These are phyloP conservation scores for Closterium sp. DNA, from an alignment of 139 green algal species.

Conservation along the genomic window DNA sequence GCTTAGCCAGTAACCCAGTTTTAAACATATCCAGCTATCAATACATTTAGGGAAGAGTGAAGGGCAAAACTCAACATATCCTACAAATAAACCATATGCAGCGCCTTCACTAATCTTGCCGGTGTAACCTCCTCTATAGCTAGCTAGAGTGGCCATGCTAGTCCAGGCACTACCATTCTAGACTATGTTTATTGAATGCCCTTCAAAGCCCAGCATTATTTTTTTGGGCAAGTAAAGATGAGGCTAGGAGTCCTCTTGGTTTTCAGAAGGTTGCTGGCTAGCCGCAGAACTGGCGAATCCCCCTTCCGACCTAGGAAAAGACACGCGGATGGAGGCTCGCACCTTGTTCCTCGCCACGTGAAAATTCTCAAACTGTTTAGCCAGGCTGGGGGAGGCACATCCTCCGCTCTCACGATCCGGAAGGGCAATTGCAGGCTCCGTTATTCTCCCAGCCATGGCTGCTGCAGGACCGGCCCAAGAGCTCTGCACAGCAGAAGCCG, in stretches of 20 bases:
- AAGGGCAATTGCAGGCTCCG: not conserved
- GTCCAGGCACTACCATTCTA: not conserved
- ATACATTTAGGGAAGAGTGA: too few species aligned
- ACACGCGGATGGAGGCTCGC: not conserved
- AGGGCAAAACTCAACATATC: too few species aligned
- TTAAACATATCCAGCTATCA: too few species aligned
- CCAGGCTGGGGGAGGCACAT: not conserved
- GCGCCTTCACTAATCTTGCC: too few species aligned
- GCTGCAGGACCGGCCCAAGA: not conserved
- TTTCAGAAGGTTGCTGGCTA: not conserved
- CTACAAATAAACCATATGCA: too few species aligned
- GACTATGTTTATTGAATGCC: not conserved
- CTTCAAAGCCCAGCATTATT: too few species aligned
- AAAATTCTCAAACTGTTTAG: not conserved
- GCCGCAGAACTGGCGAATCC: too few species aligned
- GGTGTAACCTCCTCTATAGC: too few species aligned
- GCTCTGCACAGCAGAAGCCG: not conserved
- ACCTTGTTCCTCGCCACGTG: not conserved
- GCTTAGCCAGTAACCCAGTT: too few species aligned
- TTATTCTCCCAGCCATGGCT: not conserved
- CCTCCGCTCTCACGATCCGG: not conserved
- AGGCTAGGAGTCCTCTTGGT: not conserved
- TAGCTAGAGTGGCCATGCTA: not conserved
- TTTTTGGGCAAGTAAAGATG: too few species aligned
- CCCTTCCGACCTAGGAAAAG: not conserved